Base-by-base conservation (phyloP, 805 yeast genomes). In the Candida corydali region DNA sequence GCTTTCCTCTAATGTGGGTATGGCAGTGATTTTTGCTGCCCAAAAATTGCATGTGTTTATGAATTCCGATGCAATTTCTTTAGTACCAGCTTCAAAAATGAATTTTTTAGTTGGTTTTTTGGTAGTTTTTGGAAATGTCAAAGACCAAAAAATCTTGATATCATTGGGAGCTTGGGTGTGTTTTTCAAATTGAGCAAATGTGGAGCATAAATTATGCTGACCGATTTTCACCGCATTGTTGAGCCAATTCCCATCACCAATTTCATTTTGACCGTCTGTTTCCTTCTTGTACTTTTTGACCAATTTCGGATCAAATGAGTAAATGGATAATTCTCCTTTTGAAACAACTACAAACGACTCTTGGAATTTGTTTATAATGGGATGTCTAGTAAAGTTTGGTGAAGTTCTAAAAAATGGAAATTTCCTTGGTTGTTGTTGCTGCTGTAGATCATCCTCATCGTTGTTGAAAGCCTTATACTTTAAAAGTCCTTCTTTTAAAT, bases 31-130 rank as follows among this genome's bases (percentile, higher is more conserved):
- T 45, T 93, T 74, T 2, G 91, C 85, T 2, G 94, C 86, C 96
- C 96, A 88, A 55, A 85, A 88, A 57, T 87, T 88, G 59, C 93
- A 80, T 4, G 91, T 78, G 46, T 81, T 75, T 12, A 84, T 77
- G 57, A 76, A 86, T 51, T 78, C 83, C 29, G 63, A 60, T 0
- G 95, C 93, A 40, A 76, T 75, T 46, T 80, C 84, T 17, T 64
- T 54, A 10, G 86, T 77, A 8, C 82, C 81, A 0, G 87, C 78
- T 57, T 76, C 79, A 55, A 84, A 82, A 20, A 78, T 63, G 12
- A 83, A 61, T 41, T 63, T 67, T 43, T 66, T 67, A 18, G 61
- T 57, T 8, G 51, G 54, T 29, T 44, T 55, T 26, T 61, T 59
- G 18, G 55, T 51, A 3, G 52, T 50, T 23, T 61, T 64, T 3